phyloP scores from a whole-genome alignment of 352 stramenopile species.

The Globisporangium nunn region DNA sequence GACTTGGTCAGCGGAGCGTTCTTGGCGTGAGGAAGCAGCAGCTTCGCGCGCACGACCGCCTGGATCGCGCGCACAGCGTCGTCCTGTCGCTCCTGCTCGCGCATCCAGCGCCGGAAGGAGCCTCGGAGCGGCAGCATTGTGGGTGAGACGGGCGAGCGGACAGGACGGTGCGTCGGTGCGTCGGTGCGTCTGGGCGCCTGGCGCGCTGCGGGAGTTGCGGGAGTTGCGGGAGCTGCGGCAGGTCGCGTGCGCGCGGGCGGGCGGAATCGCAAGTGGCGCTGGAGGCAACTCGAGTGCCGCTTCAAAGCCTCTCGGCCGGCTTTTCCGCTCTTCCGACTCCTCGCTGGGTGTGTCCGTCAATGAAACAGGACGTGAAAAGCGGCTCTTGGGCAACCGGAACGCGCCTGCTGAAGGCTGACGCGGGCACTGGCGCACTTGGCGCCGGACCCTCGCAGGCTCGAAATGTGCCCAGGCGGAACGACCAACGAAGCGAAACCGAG shows the following conservation, averaged over 20 bases:
- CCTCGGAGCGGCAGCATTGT: not conserved
- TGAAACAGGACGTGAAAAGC: not conserved
- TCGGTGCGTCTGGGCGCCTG: not conserved
- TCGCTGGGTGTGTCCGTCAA: not conserved
- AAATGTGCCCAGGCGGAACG: no score
- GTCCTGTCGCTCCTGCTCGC: conserved; percentile 22
- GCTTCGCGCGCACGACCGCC: conserved; percentile 20
- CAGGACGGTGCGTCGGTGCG: not conserved
- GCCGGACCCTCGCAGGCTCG: no score
- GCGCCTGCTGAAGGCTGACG: not conserved
- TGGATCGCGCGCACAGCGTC: conserved; percentile 29
- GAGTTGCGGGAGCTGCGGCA: no score
- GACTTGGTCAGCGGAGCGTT: not conserved
- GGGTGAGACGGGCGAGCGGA: no score
- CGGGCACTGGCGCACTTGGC: not conserved
- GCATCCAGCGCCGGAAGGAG: conserved; percentile 28
- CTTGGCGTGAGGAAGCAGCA: conserved; percentile 2
- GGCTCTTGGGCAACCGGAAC: not conserved
- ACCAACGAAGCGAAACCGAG: no score
- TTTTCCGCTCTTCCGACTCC: not conserved
- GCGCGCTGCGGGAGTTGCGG: no score
- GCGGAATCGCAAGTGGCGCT: conserved; percentile 4
- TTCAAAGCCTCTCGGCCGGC: not conserved
- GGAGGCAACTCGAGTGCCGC: not conserved
- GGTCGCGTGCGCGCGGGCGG: not conserved